Conservation (phyloP, 2,329 filamentous ascomycete species). For the Aureobasidium namibiae region DNA sequence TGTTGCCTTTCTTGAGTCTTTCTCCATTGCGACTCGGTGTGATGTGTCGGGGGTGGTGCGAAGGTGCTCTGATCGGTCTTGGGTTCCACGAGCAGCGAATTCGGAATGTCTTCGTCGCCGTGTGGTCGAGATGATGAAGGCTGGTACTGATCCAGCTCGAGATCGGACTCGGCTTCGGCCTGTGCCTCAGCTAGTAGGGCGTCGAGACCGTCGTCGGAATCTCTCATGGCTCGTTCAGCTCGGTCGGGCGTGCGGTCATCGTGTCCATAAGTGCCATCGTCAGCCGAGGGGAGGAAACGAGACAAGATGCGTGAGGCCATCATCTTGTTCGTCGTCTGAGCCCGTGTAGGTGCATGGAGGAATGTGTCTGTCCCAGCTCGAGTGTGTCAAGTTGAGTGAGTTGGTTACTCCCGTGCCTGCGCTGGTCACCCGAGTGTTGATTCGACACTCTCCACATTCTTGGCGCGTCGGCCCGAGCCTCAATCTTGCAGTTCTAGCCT, state of each 20-base stretch:
- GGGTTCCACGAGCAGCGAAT: conserved; percentile 53
- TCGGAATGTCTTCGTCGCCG: conserved; percentile 45
- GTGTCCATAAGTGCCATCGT: conserved; percentile 31
- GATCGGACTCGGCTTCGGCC: background rate
- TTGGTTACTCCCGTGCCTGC: background rate
- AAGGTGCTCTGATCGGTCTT: background rate
- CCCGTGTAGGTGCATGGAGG: background rate
- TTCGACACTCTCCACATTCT: background rate
- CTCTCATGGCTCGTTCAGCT: conserved; percentile 31
- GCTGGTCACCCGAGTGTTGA: conserved; percentile 7
- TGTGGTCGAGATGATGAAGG: background rate
- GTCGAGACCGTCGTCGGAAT: conserved; percentile 50
- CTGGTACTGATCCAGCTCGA: conserved; percentile 1
- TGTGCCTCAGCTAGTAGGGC: conserved; percentile 45
- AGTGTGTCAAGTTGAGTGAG: background rate
- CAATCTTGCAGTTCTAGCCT: background rate
- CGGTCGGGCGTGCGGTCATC: conserved; percentile 32
- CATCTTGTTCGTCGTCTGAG: conserved; percentile 23
- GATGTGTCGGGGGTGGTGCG: conserved; percentile 15
- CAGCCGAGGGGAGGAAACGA: conserved; percentile 36
- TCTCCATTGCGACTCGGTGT: conserved; percentile 43
- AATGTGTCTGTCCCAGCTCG: background rate
- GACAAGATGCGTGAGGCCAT: conserved; percentile 49
- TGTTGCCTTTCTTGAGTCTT: conserved; percentile 38
- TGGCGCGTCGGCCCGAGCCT: background rate